Evolutionary conservation across 306 rosid species (phyloP), one percentile per base, ranked within the genome.

Genomic region (Sphenostylis stenocarpa): DNA sequence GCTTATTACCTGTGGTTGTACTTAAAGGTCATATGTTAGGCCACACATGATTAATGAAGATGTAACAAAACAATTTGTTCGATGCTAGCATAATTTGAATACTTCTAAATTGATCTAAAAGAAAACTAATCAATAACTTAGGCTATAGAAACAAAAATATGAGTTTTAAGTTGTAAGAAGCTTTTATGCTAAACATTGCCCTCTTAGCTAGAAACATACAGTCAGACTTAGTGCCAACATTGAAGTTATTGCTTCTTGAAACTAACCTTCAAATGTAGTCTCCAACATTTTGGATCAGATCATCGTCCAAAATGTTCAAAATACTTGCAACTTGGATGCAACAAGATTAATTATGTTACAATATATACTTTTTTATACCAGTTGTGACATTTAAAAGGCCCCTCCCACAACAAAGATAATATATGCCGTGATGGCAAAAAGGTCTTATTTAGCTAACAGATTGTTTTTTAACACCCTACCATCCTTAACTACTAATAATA

Each of bases 241-340:
- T 38, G 21, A 79, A 73, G 67, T n/a, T 28, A 77, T 63, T 31
- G 74, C 48, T 31, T 15, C 72, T 51, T 73, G 63, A 67, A 81
- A 85, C 93, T 76, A 71, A 94, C 98, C 98, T 94, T 80, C 76
- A 41, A 49, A 94, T 90, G 89, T 82, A 94, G 76, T 83, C 87
- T 78, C 97, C 97, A 75, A 88, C 95, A 83, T 89, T 90, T 56
- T 73, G 86, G 81, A 88, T 80, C 79, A 94, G 86, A 41, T 92
- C 92, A 60, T 86, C 86, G 77, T 94, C 92, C 89, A 94, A 86
- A 81, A 92, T 88, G 84, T 92, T 94, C 89, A 94, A 73, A 80
- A 94, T 73, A 84, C 98, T 94, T 52, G 98, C 97, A 73, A 86
- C 96, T 97, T 92, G 90, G 33, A 41, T 61, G 80, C 65, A 60